phyloP scores from a whole-genome alignment of 208 protist species.

The Trypanosoma vivax region DNA sequence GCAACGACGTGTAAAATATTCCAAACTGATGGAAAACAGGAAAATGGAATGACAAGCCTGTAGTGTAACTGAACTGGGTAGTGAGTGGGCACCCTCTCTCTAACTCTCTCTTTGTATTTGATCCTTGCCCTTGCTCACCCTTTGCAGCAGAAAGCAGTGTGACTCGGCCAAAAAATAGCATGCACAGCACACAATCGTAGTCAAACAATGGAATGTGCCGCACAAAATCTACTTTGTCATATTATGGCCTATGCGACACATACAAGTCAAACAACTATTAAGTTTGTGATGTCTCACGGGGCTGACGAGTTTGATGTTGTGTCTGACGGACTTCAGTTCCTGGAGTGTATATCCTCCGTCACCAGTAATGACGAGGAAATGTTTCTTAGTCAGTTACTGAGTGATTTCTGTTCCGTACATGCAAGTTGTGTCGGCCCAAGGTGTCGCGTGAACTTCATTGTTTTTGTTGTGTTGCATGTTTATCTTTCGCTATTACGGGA shows the following conservation, averaged over 20 bases:
- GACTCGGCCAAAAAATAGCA: too few relatives aligned
- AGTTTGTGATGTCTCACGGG: slow-evolving; percentile 12
- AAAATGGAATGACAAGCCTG: too few relatives aligned
- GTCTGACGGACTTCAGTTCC: slow-evolving; percentile 20
- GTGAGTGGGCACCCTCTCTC: too few relatives aligned
- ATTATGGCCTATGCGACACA: slow-evolving; percentile 20
- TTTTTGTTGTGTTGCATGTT: slow-evolving; percentile 37
- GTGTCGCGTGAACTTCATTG: slow-evolving; percentile 39
- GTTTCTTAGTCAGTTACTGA: slow-evolving; percentile 12
- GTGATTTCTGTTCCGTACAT: slow-evolving; percentile 5
- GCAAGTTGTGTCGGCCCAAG: slow-evolving; percentile 14
- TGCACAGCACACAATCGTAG: too few relatives aligned
- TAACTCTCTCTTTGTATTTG: too few relatives aligned
- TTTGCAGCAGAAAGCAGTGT: too few relatives aligned
- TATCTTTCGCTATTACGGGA: slow-evolving; percentile 30
- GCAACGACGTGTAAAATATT: slow-evolving; percentile 8
- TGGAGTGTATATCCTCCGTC: slow-evolving; percentile 22
- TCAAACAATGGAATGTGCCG: slow-evolving; percentile 9
- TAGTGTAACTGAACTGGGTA: too few relatives aligned
- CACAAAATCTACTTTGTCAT: slow-evolving; percentile 18
- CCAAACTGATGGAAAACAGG: background rate
- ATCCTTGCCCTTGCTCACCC: too few relatives aligned
- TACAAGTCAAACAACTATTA: slow-evolving; percentile 13
- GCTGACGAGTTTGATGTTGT: slow-evolving; percentile 10
- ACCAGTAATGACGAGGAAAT: slow-evolving; percentile 18